Base-by-base conservation (phyloP, 805 yeast species). In the Candida piceae region DNA sequence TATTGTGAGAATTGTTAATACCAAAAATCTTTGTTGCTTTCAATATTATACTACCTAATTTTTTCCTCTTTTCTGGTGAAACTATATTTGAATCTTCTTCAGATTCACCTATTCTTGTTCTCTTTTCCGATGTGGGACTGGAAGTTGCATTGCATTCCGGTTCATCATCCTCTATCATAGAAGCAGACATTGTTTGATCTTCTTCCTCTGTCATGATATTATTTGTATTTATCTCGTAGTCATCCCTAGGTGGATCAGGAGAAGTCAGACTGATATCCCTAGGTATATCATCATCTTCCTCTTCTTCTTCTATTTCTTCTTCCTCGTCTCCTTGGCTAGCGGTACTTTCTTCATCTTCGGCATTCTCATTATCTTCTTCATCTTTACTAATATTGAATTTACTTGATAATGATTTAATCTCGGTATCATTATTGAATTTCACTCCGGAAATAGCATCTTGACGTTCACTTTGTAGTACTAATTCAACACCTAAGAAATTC, bases 401-500 rank as follows among this genome's bases (percentile, higher is more conserved):
- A 24, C 12, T 24, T 9, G 13, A 24, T 5, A 24, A 13, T 26
- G 17, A 26, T 5, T 19, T 17, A 7, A 22, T 12, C 21, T 16
- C 23, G 16, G 16, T 20, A 8, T 15, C 32, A 26, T 29, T 13
- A 21, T 20, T 17, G 23, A 17, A 23, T 18, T 10, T 29, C 18
- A 22, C 15, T 16, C 31, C 41, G 26, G 11, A 17, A 29, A 22
- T 35, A 32, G 32, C 34, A 13, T 35, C 31, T 22, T 31, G 34
- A 20, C 30, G 32, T 24, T 19, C 42, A 19, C 20, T 33, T 5
- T 34, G 12, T 3, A 30, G 13, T 3, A 48, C 23, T 22, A 53
- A 17, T 34, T 52, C 49, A 20, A 34, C 24, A 5, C 63, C 62
- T 7, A 57, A 25, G 26, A 32, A 42, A 34, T 50, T 52, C 5